Evolutionary conservation across 2,329 filamentous ascomycete species (phyloP), one percentile per base, ranked within the genome.

Genomic region (Akanthomyces muscarius): DNA sequence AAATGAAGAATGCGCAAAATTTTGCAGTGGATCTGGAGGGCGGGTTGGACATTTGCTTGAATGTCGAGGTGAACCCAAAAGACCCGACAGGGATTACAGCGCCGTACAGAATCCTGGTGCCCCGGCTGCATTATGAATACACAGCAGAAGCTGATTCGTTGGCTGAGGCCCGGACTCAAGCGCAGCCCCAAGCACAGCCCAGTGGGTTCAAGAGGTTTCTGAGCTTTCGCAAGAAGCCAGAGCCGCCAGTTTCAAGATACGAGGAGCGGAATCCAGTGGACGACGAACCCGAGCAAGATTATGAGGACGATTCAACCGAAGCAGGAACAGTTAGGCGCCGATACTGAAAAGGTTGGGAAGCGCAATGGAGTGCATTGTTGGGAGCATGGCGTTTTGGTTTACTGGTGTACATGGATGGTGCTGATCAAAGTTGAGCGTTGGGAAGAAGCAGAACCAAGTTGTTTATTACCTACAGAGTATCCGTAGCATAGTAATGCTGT

Each of bases 41-140:
- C 36, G 92, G 92, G 0, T 79, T 99, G 11, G 92, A 97, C 67
- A 88, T 99, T 42, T 90, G 87, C 57, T 77, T 99, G 50, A 97
- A 97, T 69, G 87, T 97, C 66, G 95, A 99, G 76, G 86, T 97
- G 65, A 92, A 89, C 69, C 85, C 90, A 51, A 87, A 86, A 66
- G 92, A 99, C 69, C 94, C 95, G 0, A 84, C 90, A 0, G 96
- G 95, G 16, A 92, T 91, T 66, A 99, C 95, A 0, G 85, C 87
- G 57, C 91, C 92, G 10, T 99, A 99, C 74, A 83, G 92, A 45
- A 78, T 99, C 5, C 82, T 98, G 1, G 88, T 99, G 5, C 95
- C 96, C 13, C 86, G 87, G 60, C 78, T 99, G 58, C 83, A 82
- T 75, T 88, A 87, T 63, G 81, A 84, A 58, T 81, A 84, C 65